Percentiles rank a stretch among this genome's conserved stretches.
Conservation (phyloP, 495 filamentous ascomycete species). For the Mytilinidion resinicola region DNA sequence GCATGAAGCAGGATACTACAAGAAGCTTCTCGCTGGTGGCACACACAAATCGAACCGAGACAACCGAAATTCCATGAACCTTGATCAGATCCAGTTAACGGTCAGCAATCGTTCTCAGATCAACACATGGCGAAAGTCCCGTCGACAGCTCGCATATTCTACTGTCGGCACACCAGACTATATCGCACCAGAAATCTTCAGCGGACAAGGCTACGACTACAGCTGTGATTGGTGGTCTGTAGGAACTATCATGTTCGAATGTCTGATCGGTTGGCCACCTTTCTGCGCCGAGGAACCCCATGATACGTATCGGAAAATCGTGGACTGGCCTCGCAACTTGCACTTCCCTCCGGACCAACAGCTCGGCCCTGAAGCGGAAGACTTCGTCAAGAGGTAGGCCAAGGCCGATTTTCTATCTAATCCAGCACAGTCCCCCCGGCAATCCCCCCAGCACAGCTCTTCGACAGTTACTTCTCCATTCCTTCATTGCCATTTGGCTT, state of each 20-base stretch:
- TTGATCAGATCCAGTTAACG: constrained; percentile 96
- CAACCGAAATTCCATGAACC: constrained; percentile 84
- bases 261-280: constrained; percentile 95
- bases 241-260: constrained; percentile 99
- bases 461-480: background rate
- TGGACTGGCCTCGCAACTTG: constrained; percentile 91
- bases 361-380: constrained; percentile 78
- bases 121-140: constrained; percentile 97
- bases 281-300: constrained; percentile 98
- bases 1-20: constrained; percentile 97
- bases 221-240: constrained; percentile 99
- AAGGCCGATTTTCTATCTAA: background rate
- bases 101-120: constrained; percentile 95
- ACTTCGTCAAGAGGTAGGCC: constrained; percentile 75
- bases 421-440: no score
- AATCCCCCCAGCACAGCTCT: no score
- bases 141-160: constrained; percentile 91
- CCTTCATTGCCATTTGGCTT: background rate
- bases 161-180: constrained; percentile 98
- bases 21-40: constrained; percentile 67
- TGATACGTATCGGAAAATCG: constrained; percentile 98
- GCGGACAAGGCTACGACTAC: constrained; percentile 87
- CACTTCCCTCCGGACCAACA: constrained; percentile 96
- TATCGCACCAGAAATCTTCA: constrained; percentile 98
- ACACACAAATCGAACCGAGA: constrained; percentile 65